Conservation (phyloP, 352 stramenopile species). For the Blastocystis sp. region DNA sequence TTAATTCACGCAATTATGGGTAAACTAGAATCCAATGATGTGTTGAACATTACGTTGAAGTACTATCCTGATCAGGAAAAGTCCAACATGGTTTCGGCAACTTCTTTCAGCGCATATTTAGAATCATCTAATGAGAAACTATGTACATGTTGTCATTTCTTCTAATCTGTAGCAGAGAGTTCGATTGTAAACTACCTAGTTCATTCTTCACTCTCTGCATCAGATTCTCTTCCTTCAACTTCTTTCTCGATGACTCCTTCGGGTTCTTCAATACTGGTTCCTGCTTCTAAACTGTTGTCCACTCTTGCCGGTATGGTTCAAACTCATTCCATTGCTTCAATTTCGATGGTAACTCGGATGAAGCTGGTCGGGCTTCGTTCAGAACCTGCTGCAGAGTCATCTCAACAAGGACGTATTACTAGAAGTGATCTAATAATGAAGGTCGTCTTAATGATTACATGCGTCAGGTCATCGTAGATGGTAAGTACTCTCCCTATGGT, state of each 20-base stretch:
- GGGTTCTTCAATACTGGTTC: not conserved
- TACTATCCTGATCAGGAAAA: not conserved
- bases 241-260: not conserved
- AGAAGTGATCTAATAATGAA: not conserved
- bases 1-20: not conserved
- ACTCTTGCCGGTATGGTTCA: not conserved
- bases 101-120: not conserved
- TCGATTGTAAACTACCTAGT: not conserved
- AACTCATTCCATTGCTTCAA: not conserved
- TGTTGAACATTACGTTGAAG: not conserved
- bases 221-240: not conserved
- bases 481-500: not conserved
- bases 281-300: not conserved
- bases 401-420: not conserved
- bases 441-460: slow-evolving; percentile 23
- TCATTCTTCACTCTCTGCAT: not conserved
- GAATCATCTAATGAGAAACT: not conserved
- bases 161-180: not conserved
- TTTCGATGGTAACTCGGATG: not conserved
- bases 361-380: not conserved
- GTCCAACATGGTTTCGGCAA: not conserved
- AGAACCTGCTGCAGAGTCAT: not conserved
- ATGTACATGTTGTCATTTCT: not conserved
- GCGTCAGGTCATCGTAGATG: not conserved
- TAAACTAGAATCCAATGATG: not conserved